phyloP scores from a whole-genome alignment of 2,329 filamentous ascomycete genomes.

The Mollisiaceae sp. region DNA sequence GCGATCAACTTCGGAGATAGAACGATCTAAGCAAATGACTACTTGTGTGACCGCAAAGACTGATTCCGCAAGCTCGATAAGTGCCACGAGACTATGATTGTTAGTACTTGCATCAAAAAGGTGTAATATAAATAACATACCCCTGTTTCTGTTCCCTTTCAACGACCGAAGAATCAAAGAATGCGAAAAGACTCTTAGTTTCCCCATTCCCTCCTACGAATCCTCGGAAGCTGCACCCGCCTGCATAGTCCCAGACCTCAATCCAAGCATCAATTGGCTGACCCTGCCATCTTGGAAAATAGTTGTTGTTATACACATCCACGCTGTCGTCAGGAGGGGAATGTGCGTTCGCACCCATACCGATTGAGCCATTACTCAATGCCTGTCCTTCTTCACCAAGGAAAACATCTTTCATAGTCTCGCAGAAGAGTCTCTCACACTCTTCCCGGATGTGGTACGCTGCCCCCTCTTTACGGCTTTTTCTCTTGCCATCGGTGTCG shows the following conservation, averaged over 20 bases:
- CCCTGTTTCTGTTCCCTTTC: constrained; percentile 84
- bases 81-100: constrained; percentile 73
- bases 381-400: constrained; percentile 89
- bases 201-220: constrained; percentile 76
- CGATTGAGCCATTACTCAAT: constrained; percentile 80
- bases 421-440: constrained; percentile 99
- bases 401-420: constrained; percentile 92
- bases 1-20: constrained; percentile 63
- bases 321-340: constrained; percentile 41
- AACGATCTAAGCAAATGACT: constrained; percentile 80
- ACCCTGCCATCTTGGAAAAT: constrained; percentile 35
- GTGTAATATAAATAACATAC: constrained; percentile 57
- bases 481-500: constrained; percentile 42
- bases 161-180: constrained; percentile 78
- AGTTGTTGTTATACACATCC: constrained; percentile 35
- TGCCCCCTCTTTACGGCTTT: constrained; percentile 81
- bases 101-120: constrained; percentile 38
- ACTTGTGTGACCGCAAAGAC: constrained; percentile 78
- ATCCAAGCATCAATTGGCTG: constrained; percentile 42
- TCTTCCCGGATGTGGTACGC: constrained; percentile 96
- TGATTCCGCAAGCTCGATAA: constrained; percentile 84
- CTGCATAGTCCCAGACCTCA: constrained; percentile 70
- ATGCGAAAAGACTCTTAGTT: constrained; percentile 81
- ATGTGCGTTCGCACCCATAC: constrained; percentile 75
- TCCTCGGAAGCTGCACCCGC: constrained; percentile 82